These are phyloP conservation scores for Trichomonas vaginalis DNA, from an alignment of 208 protist species.

Conservation along the genomic window DNA sequence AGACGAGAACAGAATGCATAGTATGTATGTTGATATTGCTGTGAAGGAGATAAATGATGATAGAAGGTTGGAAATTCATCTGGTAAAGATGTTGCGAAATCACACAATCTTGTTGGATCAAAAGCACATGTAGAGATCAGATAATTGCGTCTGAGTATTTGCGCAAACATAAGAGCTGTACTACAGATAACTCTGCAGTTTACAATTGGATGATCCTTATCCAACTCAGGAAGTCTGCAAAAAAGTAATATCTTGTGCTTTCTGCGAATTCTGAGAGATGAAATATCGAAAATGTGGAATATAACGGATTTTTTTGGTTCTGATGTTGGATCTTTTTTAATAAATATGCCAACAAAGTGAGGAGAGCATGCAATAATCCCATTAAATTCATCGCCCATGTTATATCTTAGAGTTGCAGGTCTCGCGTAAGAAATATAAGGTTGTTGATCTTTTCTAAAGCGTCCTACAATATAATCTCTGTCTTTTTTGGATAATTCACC, in stretches of 20 bases:
- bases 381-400: background rate
- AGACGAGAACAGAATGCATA: background rate
- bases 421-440: background rate
- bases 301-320: background rate
- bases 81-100: background rate
- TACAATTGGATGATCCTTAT: background rate
- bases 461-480: background rate
- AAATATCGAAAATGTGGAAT: background rate
- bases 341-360: background rate
- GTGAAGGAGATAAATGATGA: background rate
- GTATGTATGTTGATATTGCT: background rate
- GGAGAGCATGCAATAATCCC: background rate
- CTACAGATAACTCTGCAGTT: background rate
- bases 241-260: background rate
- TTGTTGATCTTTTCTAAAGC: background rate
- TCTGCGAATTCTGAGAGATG: background rate
- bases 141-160: background rate
- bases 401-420: background rate
- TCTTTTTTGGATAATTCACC: background rate
- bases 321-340: background rate
- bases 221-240: background rate
- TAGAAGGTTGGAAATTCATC: background rate
- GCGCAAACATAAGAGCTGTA: background rate
- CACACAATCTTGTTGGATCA: background rate
- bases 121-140: background rate